Evolutionary conservation across 2,329 filamentous ascomycete species (phyloP), one percentile per base, ranked within the genome.

Genomic region (Pseudocercospora ulei): DNA sequence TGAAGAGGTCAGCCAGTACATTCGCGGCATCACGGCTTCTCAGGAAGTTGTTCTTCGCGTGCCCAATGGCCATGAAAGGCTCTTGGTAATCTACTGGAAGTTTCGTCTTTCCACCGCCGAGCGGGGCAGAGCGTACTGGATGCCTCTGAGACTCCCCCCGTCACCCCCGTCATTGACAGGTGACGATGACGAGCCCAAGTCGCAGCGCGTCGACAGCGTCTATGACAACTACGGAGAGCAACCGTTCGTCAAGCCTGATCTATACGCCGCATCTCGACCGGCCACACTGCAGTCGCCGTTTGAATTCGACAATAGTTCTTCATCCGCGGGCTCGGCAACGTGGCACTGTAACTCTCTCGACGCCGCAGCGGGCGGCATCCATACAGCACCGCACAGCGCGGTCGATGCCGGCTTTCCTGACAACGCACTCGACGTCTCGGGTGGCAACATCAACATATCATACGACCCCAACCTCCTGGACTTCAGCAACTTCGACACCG

Each of bases 11-110:
- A 47, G 53, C 2, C 47, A 53, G 3, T 52, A 53, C 3, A 46
- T 68, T 7, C 50, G 56, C 19, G 48, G 56, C 3, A 56, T 68
- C 26, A 64, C 58, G 1, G 65, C 63, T 3, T 56, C 60, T 3
- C 65, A 68, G 39, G 64, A 68, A 33, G 53, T 68, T 17, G 61
- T 60, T 20, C 60, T 62, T 7, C 48, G 55, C 5, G 36, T 39
- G 46, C 41, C 53, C 3, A 48, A 51, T 13, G 51, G 50, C 1
- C 47, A 53, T 14, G 50, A 59, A 20, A 42, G 48, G n/a, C 39
- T 58, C 2, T 40, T 58, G 28, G 42, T 57, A 9, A 50, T 58
- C 24, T 46, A 46, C 40, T 56, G 57, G 55, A 45, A 43, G 18
- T 58, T 58, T 39, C 44, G 52, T 20, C 47, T 53, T 8, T 54